Evolutionary conservation across 768 basidiomycete genomes (phyloP), one percentile per base, ranked within the genome.

Genomic region (Gelatoporia subvermispora): DNA sequence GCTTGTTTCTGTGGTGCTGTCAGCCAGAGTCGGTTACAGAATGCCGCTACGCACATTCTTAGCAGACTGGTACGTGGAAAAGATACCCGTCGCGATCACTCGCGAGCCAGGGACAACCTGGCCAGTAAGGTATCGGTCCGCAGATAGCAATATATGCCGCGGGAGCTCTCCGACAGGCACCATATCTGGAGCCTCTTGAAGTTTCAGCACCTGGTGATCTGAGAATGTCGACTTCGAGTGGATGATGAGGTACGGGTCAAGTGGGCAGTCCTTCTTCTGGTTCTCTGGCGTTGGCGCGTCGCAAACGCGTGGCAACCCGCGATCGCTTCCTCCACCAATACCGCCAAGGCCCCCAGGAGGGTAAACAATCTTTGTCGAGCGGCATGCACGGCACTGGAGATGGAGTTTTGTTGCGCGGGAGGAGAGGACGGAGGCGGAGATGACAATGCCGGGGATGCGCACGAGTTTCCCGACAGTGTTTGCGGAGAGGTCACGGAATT

Each of bases 141-240:
- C 83, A 23, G 90, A 94, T 21, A 99, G 73, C 43, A 95, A 76
- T 78, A 99, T 93, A 63, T 98, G 96, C 42, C 94, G 72, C 8
- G 96, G 96, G 36, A 99, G 73, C 63, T 99, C 96, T 76, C 96
- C 96, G 21, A 98, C 94, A 0, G 96, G 96, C 1, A 99, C 96
- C 92, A 97, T 96, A 65, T 99, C 96, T 0, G 96, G 96, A 16
- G 95, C 94, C 67, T 99, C 96, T 67, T 99, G 96, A 11, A 99
- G 78, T 65, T 99, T 99, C 58, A 99, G 76, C 10, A 82, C 88
- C 68, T 99, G 96, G 57, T 96, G 93, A 63, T 99, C 96, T 8
- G 93, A 86, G 62, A 98, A 99, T 5, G 80, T 75, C 25, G 92
- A 98, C 68, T 92, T 90, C 34, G 92, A 86, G 66, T 99, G 96